Percentiles rank a stretch among this genome's conserved stretches.
phyloP scores from a whole-genome alignment of 2,329 filamentous ascomycete species.

The Metarhizium robertsii region DNA sequence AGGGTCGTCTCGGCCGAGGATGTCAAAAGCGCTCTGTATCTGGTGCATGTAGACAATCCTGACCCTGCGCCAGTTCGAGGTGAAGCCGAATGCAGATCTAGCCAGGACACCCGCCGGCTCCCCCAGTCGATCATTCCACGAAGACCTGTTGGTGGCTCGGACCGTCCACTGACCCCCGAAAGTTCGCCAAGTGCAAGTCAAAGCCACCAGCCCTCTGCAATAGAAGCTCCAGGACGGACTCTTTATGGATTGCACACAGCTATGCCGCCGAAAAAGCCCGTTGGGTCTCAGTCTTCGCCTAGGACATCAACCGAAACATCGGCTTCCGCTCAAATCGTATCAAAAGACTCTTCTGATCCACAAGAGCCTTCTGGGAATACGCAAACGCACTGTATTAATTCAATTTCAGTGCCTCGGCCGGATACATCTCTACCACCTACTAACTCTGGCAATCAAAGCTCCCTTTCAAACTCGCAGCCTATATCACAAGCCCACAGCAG shows the following conservation, averaged over 20 bases:
- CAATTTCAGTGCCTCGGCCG: neutral
- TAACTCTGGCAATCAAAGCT: neutral
- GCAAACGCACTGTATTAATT: neutral
- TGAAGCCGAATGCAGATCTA: slow-evolving; percentile 28
- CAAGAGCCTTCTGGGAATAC: neutral
- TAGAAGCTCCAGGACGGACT: slow-evolving; percentile 2
- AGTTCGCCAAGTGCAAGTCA: slow-evolving; percentile 6
- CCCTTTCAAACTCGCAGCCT: neutral
- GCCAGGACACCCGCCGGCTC: slow-evolving; percentile 23
- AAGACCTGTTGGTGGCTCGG: slow-evolving; percentile 38
- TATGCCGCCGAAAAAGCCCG: slow-evolving; percentile 17
- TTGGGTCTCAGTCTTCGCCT: slow-evolving; percentile 15
- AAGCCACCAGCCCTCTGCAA: neutral
- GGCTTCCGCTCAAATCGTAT: neutral
- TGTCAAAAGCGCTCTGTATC: slow-evolving; percentile 82
- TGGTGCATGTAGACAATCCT: slow-evolving; percentile 53
- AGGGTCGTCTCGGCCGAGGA: slow-evolving; percentile 87
- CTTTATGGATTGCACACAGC: slow-evolving; percentile 9
- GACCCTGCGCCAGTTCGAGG: slow-evolving; percentile 15
- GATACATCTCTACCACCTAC: neutral
- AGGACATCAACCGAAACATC: neutral
- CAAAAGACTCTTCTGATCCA: neutral
- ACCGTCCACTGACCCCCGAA: slow-evolving; percentile 19
- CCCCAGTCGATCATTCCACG: slow-evolving; percentile 28
- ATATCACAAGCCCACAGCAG: slow-evolving; percentile 9